A percentile compares a stretch with the other conserved stretches of the same genome.
Evolutionary conservation across 768 basidiomycete genomes (phyloP).

Genomic region (Trametes cinnabarina): DNA sequence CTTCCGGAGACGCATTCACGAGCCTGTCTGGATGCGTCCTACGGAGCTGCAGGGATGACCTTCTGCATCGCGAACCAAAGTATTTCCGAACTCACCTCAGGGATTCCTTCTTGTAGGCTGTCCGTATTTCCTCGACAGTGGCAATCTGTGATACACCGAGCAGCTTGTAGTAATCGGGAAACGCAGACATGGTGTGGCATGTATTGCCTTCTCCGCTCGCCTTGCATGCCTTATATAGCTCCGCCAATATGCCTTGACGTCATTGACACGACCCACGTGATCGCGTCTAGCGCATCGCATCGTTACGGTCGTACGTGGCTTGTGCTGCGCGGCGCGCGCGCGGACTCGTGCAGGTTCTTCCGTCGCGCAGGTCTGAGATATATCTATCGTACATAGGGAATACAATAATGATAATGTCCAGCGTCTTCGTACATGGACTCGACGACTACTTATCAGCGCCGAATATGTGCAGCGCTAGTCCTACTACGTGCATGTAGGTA

Average conservation of each 20-base stretch:
- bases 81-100: conserved; percentile 47
- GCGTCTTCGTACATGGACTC: conserved; percentile 3
- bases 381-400: conserved; percentile 1
- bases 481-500: too few species aligned
- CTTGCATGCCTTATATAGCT: conserved; percentile 4
- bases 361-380: background rate
- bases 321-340: background rate
- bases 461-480: too few species aligned
- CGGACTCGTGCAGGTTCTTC: too few species aligned
- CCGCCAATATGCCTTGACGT: conserved; percentile 10
- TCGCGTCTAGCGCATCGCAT: background rate
- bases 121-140: conserved; percentile 66
- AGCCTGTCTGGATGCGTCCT: conserved; percentile 91
- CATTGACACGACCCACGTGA: conserved; percentile 19
- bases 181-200: conserved; percentile 55
- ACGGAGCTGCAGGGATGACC: conserved; percentile 24
- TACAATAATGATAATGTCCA: conserved; percentile 17
- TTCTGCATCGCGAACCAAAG: background rate
- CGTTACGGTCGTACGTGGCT: conserved; percentile 12
- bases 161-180: conserved; percentile 79
- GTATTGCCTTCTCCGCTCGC: background rate
- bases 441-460: background rate
- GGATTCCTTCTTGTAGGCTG: conserved; percentile 80
- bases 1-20: conserved; percentile 62
- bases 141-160: conserved; percentile 55